Evolutionary conservation across 805 yeast species (phyloP).

Genomic region (Ascoidea tarda): DNA sequence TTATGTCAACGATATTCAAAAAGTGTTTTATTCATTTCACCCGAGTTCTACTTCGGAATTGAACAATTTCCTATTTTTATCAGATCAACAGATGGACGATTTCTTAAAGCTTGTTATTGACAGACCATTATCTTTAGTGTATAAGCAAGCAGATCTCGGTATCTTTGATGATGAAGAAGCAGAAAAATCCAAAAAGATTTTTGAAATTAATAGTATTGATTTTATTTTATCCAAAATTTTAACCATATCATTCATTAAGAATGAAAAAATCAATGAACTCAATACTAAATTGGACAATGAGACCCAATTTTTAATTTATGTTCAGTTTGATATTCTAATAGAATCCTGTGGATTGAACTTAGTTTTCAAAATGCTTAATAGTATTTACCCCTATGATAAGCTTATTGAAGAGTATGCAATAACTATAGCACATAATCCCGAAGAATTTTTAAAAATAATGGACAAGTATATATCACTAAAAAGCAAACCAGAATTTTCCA

Average conservation of each 20-base stretch:
- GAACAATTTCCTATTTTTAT: constrained; percentile 24
- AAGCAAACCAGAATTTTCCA: constrained; percentile 43
- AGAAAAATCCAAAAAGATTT: constrained; percentile 22
- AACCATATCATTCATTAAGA: constrained; percentile 26
- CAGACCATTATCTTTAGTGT: constrained; percentile 18
- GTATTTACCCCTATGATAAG: constrained; percentile 50
- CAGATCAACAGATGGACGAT: constrained; percentile 19
- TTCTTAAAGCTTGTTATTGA: constrained; percentile 30
- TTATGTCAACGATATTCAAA: constrained; percentile 46
- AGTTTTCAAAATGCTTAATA: constrained; percentile 47
- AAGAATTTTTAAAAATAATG: constrained; percentile 17
- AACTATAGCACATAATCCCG: background rate
- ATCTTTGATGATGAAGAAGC: constrained; percentile 13
- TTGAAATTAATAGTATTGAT: constrained; percentile 47
- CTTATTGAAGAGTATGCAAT: constrained; percentile 32
- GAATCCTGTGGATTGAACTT: constrained; percentile 40
- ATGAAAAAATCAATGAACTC: constrained; percentile 20
- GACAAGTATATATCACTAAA: constrained; percentile 49
- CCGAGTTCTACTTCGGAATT: constrained; percentile 12
- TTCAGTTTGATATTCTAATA: constrained; percentile 34
- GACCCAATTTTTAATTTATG: constrained; percentile 24
- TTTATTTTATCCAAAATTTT: constrained; percentile 39
- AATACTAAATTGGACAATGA: constrained; percentile 19
- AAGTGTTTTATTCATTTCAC: constrained; percentile 32
- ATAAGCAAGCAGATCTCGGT: constrained; percentile 16